Conservation (phyloP, 441 rosid species). For the Metrosideros polymorpha region DNA sequence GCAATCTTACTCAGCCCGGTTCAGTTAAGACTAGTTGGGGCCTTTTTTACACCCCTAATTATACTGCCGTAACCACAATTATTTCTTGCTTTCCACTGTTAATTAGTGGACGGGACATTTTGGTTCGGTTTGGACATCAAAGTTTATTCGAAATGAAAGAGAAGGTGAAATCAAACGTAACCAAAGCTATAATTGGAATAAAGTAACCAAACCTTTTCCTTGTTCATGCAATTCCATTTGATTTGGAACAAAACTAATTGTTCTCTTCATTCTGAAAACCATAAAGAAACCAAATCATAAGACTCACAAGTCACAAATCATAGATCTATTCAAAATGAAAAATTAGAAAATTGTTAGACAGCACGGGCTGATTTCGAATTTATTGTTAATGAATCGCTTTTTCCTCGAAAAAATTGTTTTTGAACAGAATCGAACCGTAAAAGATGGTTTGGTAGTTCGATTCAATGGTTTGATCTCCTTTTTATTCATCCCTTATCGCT, state of each 20-base stretch:
- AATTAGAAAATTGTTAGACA: background rate
- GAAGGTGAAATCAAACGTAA: no score
- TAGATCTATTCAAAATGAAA: background rate
- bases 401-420: background rate
- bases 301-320: background rate
- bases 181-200: background rate
- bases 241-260: no score
- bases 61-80: fast-evolving
- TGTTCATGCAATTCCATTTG: no score
- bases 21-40: background rate
- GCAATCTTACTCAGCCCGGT: fast-evolving
- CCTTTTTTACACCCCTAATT: background rate
- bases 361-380: background rate
- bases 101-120: background rate
- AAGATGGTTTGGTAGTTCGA: background rate
- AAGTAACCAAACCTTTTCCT: no score
- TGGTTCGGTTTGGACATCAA: background rate
- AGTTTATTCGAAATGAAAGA: no score
- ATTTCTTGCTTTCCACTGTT: background rate
- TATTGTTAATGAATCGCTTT: background rate
- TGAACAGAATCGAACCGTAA: background rate
- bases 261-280: no score
- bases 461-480: background rate
- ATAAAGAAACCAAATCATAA: background rate
- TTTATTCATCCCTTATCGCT: background rate